Conservation (phyloP, 23 red algal species). For the Gracilariopsis chorda region DNA sequence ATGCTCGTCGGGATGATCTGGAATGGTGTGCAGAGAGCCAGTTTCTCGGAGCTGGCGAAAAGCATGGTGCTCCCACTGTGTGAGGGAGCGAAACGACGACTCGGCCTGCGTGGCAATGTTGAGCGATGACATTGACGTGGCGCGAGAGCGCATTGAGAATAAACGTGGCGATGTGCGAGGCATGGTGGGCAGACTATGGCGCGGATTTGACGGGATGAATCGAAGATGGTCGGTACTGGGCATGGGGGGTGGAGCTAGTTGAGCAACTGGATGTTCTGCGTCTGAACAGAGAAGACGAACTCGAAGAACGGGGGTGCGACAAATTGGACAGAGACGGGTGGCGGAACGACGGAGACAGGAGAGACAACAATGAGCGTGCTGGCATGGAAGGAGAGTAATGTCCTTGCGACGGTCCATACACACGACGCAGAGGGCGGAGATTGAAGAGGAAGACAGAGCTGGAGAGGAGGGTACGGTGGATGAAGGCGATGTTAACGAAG, state of each 20-base stretch:
- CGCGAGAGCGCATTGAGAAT: neutral
- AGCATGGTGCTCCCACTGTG: constrained; percentile 12
- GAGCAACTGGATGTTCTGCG: neutral
- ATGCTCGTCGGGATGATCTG: neutral
- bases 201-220: constrained; percentile 6
- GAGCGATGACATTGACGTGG: constrained; percentile 25
- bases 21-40: neutral
- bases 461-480: neutral
- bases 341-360: constrained; percentile 44
- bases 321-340: constrained; percentile 42
- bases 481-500: neutral
- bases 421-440: constrained; percentile 39
- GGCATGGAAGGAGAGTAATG: constrained; percentile 47
- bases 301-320: constrained; percentile 18
- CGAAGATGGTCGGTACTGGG: neutral
- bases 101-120: constrained; percentile 39
- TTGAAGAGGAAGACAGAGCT: neutral
- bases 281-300: constrained; percentile 10
- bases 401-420: constrained; percentile 61
- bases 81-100: constrained; percentile 26
- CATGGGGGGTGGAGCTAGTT: neutral
- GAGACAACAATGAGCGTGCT: constrained; percentile 64
- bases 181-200: neutral
- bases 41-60: constrained; percentile 18
- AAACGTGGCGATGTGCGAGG: neutral